Evolutionary conservation across 495 filamentous ascomycete species (phyloP).

Genomic region (Aeminium ludgeri): DNA sequence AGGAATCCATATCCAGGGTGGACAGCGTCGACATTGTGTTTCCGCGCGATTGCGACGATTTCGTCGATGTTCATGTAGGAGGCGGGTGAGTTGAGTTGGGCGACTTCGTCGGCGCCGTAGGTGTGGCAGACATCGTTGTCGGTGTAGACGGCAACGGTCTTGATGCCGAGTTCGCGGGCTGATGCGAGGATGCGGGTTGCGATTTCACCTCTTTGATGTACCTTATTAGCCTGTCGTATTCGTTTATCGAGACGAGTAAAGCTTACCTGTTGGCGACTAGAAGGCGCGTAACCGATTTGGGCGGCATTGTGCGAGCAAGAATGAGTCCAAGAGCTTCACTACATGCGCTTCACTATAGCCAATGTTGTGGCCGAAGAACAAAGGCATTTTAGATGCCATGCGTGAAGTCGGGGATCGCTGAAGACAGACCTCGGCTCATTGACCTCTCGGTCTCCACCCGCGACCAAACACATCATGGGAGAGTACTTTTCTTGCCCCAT

Average conservation of each 20-base stretch:
- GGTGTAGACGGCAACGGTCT: constrained; percentile 39
- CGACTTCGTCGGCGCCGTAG: constrained; percentile 30
- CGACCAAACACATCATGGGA: no score
- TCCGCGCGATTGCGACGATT: constrained; percentile 30
- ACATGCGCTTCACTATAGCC: no score
- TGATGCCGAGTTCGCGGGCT: constrained; percentile 36
- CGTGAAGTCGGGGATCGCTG: no score
- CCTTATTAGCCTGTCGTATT: constrained; percentile 6
- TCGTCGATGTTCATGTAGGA: constrained; percentile 35
- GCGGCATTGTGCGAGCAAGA: not conserved
- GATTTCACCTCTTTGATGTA: constrained; percentile 38
- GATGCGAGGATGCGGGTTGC: constrained; percentile 41
- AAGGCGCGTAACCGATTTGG: constrained; percentile 31
- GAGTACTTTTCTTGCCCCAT: no score
- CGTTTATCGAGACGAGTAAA: not conserved
- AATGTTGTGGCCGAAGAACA: no score
- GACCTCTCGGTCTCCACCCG: no score
- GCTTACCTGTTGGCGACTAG: constrained; percentile 41
- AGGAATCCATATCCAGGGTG: constrained; percentile 50
- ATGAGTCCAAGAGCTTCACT: no score
- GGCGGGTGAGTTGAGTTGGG: constrained; percentile 33
- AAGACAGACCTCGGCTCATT: no score
- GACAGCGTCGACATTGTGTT: constrained; percentile 37
- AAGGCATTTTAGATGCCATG: no score
- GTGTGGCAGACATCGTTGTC: constrained; percentile 37